Evolutionary conservation across 2,329 filamentous ascomycete genomes (phyloP).

Genomic region (Orbilia brochopaga): DNA sequence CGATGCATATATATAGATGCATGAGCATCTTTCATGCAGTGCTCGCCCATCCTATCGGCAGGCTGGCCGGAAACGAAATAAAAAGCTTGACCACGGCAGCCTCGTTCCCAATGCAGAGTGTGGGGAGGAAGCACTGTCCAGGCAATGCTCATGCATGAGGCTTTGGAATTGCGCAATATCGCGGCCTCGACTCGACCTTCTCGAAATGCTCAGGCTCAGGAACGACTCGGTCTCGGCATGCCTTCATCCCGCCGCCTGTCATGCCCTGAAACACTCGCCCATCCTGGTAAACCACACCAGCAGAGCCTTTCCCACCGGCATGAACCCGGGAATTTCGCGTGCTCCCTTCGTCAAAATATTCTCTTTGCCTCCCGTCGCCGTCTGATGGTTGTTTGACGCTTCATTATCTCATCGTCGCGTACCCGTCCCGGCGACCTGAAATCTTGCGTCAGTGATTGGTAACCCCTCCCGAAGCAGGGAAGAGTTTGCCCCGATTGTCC

Average conservation of each 20-base stretch:
- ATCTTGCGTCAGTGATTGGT: not conserved
- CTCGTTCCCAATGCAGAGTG: constrained; percentile 6
- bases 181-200: constrained; percentile 44
- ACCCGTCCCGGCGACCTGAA: not conserved
- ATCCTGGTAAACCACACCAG: constrained; percentile 37
- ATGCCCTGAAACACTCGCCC: constrained; percentile 50
- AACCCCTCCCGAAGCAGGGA: not conserved
- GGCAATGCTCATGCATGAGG: constrained; percentile 12
- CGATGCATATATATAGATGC: not conserved
- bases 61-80: not conserved
- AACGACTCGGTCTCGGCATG: constrained; percentile 9
- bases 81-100: not conserved
- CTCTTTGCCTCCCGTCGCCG: not conserved
- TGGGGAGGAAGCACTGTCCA: not conserved
- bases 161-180: constrained; percentile 29
- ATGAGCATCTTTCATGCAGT: not conserved
- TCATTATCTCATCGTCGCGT: not conserved
- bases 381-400: not conserved
- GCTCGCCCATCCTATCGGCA: not conserved
- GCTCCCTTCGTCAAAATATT: not conserved
- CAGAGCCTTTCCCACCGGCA: not conserved
- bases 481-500: constrained; percentile 3
- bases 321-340: not conserved
- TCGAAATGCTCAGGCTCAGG: constrained; percentile 26
- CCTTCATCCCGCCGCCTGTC: constrained; percentile 37